Evolutionary conservation across 1,139 yeast species (phyloP).

Genomic region (Yamadazyma dushanensis): DNA sequence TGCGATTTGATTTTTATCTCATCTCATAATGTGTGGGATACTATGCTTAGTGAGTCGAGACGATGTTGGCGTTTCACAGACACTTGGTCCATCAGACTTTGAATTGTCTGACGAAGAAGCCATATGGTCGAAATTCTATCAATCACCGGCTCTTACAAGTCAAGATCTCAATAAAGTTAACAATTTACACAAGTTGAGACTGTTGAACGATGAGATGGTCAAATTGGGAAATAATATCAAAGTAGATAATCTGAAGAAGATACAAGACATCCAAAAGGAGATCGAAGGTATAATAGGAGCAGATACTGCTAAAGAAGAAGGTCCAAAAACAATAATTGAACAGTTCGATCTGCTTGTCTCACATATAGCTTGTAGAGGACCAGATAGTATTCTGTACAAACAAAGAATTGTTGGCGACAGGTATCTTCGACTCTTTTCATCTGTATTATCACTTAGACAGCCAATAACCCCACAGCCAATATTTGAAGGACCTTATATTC

Average conservation of each 20-base stretch:
- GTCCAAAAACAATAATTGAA: not conserved
- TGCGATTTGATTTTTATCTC: slow-evolving; percentile 7
- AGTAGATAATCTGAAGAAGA: slow-evolving; percentile 18
- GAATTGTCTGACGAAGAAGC: slow-evolving; percentile 20
- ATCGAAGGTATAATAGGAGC: slow-evolving; percentile 17
- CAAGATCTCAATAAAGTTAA: slow-evolving; percentile 28
- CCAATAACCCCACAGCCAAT: slow-evolving; percentile 79
- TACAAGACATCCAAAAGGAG: slow-evolving; percentile 16
- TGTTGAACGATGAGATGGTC: slow-evolving; percentile 22
- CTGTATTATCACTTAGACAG: slow-evolving; percentile 74
- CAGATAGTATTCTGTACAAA: slow-evolving; percentile 38
- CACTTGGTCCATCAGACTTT: slow-evolving; percentile 19
- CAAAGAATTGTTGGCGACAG: slow-evolving; percentile 12
- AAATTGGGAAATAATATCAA: slow-evolving; percentile 34
- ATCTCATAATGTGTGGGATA: slow-evolving; percentile 25
- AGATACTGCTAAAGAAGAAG: slow-evolving; percentile 11
- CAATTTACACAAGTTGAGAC: slow-evolving; percentile 24
- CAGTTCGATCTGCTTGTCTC: slow-evolving; percentile 36
- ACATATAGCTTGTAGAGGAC: slow-evolving; percentile 53
- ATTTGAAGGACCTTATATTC: slow-evolving; percentile 23
- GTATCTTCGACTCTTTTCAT: slow-evolving; percentile 47
- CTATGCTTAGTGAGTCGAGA: slow-evolving; percentile 14
- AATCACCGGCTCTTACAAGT: slow-evolving; percentile 20
- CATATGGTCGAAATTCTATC: slow-evolving; percentile 16
- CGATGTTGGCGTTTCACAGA: slow-evolving; percentile 3